phyloP scores from a whole-genome alignment of 305 asterid genomes.

The Solanum chacoense region DNA sequence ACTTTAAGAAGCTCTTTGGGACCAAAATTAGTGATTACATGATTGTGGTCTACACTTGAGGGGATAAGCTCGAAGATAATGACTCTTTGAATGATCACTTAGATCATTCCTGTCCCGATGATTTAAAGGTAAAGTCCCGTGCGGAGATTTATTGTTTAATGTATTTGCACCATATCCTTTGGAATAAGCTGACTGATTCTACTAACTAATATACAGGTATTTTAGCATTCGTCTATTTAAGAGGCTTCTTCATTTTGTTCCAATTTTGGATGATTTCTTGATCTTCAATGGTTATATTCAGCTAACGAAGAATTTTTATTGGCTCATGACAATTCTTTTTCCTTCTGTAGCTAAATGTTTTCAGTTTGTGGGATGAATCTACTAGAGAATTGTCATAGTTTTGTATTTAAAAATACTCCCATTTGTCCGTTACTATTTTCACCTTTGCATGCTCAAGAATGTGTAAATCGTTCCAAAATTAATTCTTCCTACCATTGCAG shows the following conservation, averaged over 20 bases:
- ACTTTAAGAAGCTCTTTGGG: slow-evolving; percentile 45
- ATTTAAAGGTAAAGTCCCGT: slow-evolving; percentile 37
- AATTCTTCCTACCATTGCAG: slow-evolving; percentile 1
- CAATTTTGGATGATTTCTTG: background rate
- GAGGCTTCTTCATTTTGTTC: background rate
- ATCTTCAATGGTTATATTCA: background rate
- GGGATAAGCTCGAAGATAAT: slow-evolving; percentile 42
- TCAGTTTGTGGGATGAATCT: background rate
- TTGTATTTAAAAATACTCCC: background rate
- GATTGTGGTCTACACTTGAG: slow-evolving; percentile 56
- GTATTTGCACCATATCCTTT: background rate
- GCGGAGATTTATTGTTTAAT: background rate
- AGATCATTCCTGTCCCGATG: slow-evolving; percentile 44
- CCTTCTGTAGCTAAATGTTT: background rate
- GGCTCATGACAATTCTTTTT: background rate
- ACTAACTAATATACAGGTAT: background rate
- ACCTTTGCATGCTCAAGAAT: background rate
- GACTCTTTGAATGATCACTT: slow-evolving; percentile 34
- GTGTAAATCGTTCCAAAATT: background rate
- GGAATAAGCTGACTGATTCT: background rate
- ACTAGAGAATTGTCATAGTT: background rate
- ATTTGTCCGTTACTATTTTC: background rate
- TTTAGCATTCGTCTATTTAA: background rate
- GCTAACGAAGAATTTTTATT: background rate
- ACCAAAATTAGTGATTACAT: slow-evolving; percentile 36